phyloP scores from a whole-genome alignment of 345 rosid species.

The Aurinia saxatilis region DNA sequence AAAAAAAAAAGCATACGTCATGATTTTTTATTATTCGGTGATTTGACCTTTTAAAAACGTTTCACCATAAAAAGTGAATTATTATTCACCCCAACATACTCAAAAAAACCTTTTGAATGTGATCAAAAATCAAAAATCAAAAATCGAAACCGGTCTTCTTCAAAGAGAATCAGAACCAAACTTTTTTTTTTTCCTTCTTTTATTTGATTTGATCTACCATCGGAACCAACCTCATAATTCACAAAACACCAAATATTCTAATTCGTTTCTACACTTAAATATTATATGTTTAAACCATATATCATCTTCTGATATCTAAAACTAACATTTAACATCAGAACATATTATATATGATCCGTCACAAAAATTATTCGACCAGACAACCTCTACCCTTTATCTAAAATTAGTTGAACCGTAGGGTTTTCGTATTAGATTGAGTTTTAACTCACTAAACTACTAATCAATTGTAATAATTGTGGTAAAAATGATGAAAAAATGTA shows the following conservation, averaged over 20 bases:
- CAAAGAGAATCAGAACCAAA: conserved; percentile 8
- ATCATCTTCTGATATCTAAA: too few relatives aligned
- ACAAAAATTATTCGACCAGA: too few relatives aligned
- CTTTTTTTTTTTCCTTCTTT: not conserved
- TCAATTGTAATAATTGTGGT: too few relatives aligned
- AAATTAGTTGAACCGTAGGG: too few relatives aligned
- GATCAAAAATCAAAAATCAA: not conserved
- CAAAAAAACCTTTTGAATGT: not conserved
- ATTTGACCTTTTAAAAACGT: conserved; percentile 22
- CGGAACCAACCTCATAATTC: not conserved
- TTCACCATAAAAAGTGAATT: not conserved
- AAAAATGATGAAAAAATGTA: too few relatives aligned
- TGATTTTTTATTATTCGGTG: conserved; percentile 17
- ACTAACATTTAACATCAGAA: too few relatives aligned
- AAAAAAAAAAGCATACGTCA: not conserved
- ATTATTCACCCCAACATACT: not conserved
- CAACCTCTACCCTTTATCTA: too few relatives aligned
- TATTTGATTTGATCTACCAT: not conserved
- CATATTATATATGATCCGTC: too few relatives aligned
- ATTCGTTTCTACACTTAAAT: not conserved
- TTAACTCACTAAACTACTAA: too few relatives aligned
- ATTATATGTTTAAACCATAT: too few relatives aligned
- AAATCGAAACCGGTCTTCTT: conserved; percentile 12
- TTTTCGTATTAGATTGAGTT: too few relatives aligned
- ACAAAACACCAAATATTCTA: not conserved